phyloP scores from a whole-genome alignment of 164 flowering plant species.

The Brasenia schreberi region DNA sequence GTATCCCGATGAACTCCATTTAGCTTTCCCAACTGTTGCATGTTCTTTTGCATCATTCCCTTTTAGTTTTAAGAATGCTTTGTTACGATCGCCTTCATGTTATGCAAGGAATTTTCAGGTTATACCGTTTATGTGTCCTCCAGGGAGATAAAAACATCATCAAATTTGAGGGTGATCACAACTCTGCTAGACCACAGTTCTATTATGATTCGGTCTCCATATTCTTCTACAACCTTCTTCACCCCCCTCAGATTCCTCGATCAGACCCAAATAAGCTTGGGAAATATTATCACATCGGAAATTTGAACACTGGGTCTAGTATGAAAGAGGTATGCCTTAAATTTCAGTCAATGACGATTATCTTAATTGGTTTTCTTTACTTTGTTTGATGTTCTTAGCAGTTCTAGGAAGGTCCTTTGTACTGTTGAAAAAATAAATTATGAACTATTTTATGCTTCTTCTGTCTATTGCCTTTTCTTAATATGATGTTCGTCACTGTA shows the following conservation, averaged over 20 bases:
- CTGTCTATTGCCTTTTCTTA: not conserved
- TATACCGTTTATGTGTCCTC: slow-evolving; percentile 3
- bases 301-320: slow-evolving; percentile 47
- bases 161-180: slow-evolving; percentile 94
- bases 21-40: not conserved
- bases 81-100: no score
- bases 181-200: slow-evolving; percentile 83
- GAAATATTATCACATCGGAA: slow-evolving; percentile 59
- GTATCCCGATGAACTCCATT: not conserved
- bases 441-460: not conserved
- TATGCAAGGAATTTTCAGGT: no score
- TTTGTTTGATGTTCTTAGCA: no score
- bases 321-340: slow-evolving; percentile 47
- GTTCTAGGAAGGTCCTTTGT: no score
- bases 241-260: slow-evolving; percentile 63
- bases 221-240: slow-evolving; percentile 85
- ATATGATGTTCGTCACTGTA: slow-evolving; percentile 1
- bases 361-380: no score
- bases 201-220: slow-evolving; percentile 88
- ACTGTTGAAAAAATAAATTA: no score
- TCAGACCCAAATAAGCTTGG: slow-evolving; percentile 36
- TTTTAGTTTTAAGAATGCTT: no score
- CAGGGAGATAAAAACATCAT: slow-evolving; percentile 95
- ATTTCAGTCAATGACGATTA: not conserved
- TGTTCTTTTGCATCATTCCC: not conserved